Evolutionary conservation across 495 filamentous ascomycete genomes (phyloP).

Genomic region (Aspergillus wentii): DNA sequence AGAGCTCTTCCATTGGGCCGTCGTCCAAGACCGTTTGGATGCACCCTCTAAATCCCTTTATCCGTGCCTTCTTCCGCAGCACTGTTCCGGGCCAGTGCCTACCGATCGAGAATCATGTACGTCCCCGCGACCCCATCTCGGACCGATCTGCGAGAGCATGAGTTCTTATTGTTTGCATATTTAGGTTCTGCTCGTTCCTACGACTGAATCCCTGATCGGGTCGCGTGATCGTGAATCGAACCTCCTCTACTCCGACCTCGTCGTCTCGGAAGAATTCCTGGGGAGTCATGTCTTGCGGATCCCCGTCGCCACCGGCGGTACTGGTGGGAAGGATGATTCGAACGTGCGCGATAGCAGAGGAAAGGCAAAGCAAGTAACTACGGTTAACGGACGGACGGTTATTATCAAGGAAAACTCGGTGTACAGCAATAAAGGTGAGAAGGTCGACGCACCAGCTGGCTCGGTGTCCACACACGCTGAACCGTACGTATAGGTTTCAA

Average conservation of each 20-base stretch:
- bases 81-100: conserved; percentile 88
- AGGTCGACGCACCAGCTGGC: background rate
- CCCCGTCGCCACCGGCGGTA: conserved; percentile 49
- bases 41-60: conserved; percentile 98
- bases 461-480: conserved; percentile 11
- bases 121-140: conserved; percentile 15
- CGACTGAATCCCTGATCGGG: conserved; percentile 82
- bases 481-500: conserved; percentile 67
- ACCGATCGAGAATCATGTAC: conserved; percentile 83
- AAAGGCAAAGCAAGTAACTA: conserved; percentile 90
- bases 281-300: conserved; percentile 95
- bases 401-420: conserved; percentile 91
- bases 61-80: conserved; percentile 97
- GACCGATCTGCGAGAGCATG: conserved; percentile 12
- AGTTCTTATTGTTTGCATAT: conserved; percentile 9
- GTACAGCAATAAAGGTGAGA: conserved; percentile 90
- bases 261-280: conserved; percentile 87
- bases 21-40: conserved; percentile 68
- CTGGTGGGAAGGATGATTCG: conserved; percentile 59
- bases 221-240: conserved; percentile 86
- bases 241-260: conserved; percentile 70
- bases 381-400: conserved; percentile 87
- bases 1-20: conserved; percentile 32
- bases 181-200: conserved; percentile 86
- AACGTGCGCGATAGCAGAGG: conserved; percentile 85